Evolutionary conservation across 768 basidiomycete species (phyloP).

Genomic region (Coprinopsis marcescibilis): DNA sequence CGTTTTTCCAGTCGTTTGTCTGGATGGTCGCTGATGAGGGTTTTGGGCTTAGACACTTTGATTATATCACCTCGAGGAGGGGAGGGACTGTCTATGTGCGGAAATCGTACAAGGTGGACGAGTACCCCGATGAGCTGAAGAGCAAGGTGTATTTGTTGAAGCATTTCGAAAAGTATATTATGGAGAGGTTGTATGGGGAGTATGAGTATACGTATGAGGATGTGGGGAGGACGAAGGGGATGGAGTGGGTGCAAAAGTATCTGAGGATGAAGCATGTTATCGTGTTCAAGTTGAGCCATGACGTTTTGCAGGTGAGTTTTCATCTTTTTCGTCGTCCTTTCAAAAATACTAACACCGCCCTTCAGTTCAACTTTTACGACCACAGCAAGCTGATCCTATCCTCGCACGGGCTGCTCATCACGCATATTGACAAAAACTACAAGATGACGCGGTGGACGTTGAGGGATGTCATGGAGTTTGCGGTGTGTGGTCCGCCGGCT

Average conservation of each 20-base stretch:
- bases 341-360: slow-evolving; percentile 10
- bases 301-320: slow-evolving; percentile 77
- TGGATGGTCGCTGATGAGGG: slow-evolving; percentile 8
- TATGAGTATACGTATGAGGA: slow-evolving; percentile 82
- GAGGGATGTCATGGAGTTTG: slow-evolving; percentile 59
- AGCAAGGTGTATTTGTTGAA: slow-evolving; percentile 89
- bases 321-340: not conserved
- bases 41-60: slow-evolving; percentile 61
- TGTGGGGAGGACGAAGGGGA: slow-evolving; percentile 59
- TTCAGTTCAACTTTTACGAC: slow-evolving; percentile 97
- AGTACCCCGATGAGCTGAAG: slow-evolving; percentile 78
- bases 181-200: slow-evolving; percentile 81
- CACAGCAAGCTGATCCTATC: slow-evolving; percentile 93
- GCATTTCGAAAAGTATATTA: slow-evolving; percentile 93
- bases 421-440: slow-evolving; percentile 90
- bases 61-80: slow-evolving; percentile 71
- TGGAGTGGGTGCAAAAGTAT: slow-evolving; percentile 96
- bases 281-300: slow-evolving; percentile 93
- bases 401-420: slow-evolving; percentile 68
- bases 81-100: slow-evolving; percentile 65
- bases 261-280: slow-evolving; percentile 96
- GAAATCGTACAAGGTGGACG: slow-evolving; percentile 62
- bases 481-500: slow-evolving; percentile 30
- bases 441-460: slow-evolving; percentile 68
- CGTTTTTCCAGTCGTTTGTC: not conserved